These are phyloP conservation scores for Silene coronaria DNA, from an alignment of 179 eudicot species.

Conservation along the genomic window DNA sequence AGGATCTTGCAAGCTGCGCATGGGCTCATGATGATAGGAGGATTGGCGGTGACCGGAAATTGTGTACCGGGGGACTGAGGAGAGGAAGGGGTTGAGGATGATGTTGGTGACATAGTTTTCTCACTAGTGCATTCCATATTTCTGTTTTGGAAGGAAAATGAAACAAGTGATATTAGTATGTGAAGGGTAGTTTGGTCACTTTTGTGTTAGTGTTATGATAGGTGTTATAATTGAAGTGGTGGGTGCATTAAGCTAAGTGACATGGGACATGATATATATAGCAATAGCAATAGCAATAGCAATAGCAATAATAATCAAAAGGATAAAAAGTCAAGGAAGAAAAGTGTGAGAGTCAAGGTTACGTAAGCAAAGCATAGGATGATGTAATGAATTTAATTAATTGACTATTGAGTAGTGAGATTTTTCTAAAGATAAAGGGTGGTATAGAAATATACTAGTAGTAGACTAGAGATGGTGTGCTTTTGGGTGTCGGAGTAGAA, in stretches of 20 bases:
- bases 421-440: slow-evolving; percentile 13
- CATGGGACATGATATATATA: slow-evolving; percentile 15
- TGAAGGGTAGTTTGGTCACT: neutral
- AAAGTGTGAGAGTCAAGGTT: slow-evolving; percentile 11
- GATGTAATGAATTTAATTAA: slow-evolving; percentile 18
- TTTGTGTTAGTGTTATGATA: neutral
- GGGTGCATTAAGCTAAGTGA: slow-evolving; percentile 6
- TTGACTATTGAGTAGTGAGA: slow-evolving; percentile 20
- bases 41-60: neutral
- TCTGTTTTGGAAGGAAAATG: neutral
- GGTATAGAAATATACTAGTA: neutral
- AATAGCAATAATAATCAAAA: neutral
- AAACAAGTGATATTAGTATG: neutral
- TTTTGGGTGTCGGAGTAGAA: neutral
- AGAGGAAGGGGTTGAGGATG: slow-evolving; percentile 21
- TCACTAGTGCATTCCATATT: slow-evolving; percentile 26
- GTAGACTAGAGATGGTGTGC: neutral
- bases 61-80: slow-evolving; percentile 21
- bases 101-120: slow-evolving; percentile 19
- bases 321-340: neutral
- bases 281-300: too few relatives aligned
- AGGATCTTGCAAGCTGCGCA: slow-evolving; percentile 78
- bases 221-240: neutral
- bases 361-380: slow-evolving; percentile 10
- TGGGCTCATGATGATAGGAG: slow-evolving; percentile 43